phyloP scores from a whole-genome alignment of 495 filamentous ascomycete genomes.

The Penicillium paxilli region DNA sequence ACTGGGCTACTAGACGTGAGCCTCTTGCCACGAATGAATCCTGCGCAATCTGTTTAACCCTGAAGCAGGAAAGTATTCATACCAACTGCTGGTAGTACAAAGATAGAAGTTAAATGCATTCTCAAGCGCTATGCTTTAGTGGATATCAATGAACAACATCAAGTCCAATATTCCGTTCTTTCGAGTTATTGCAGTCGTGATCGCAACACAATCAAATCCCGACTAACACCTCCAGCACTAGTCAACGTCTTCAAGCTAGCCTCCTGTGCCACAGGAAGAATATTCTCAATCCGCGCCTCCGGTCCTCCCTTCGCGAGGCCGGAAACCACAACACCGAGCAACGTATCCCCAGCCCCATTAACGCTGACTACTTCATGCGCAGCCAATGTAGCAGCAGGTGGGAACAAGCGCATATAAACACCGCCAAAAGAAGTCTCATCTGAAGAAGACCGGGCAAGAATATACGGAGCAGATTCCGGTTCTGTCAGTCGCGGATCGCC shows the following conservation, averaged over 20 bases:
- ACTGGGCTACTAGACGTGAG: slow-evolving; percentile 68
- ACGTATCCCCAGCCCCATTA: slow-evolving; percentile 93
- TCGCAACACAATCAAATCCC: slow-evolving; percentile 23
- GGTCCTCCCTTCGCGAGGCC: slow-evolving; percentile 49
- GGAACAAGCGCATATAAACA: slow-evolving; percentile 81
- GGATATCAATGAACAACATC: slow-evolving; percentile 7
- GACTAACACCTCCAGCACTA: slow-evolving; percentile 69
- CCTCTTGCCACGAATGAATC: slow-evolving; percentile 47
- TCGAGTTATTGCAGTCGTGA: slow-evolving; percentile 1
- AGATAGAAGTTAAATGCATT: not conserved
- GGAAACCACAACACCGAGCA: slow-evolving; percentile 77
- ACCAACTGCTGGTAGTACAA: not conserved
- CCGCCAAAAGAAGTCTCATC: slow-evolving; percentile 65
- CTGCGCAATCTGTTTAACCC: too few species aligned
- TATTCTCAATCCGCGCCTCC: slow-evolving; percentile 33
- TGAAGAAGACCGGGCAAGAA: slow-evolving; percentile 57
- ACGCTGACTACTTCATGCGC: slow-evolving; percentile 74
- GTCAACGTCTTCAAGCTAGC: slow-evolving; percentile 75
- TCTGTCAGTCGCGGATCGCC: slow-evolving; percentile 64
- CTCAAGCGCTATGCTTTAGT: slow-evolving; percentile 2
- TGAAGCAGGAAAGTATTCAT: too few species aligned
- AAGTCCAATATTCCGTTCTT: too few species aligned
- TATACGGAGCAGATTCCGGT: slow-evolving; percentile 61
- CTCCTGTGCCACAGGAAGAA: slow-evolving; percentile 59
- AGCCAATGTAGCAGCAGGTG: slow-evolving; percentile 60